These are phyloP conservation scores for Phoma sp. DNA, from an alignment of 2,329 filamentous ascomycete species.

Conservation along the genomic window DNA sequence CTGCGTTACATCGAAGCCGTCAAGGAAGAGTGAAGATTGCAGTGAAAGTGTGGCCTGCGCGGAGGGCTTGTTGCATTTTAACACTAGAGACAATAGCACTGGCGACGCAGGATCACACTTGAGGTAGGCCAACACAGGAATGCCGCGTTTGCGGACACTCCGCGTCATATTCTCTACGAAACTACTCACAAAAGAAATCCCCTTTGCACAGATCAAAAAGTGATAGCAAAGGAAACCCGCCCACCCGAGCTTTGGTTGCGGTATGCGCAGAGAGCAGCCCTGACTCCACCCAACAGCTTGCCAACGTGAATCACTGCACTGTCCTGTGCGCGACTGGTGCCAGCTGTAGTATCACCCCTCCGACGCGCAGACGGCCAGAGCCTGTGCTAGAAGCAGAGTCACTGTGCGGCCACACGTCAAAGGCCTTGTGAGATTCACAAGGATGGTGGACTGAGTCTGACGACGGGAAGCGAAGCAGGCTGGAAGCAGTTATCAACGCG, in stretches of 20 bases:
- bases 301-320: constrained; percentile 7
- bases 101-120: constrained; percentile 14
- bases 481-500: not conserved
- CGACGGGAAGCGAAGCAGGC: not conserved
- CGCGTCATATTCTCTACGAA: constrained; percentile 19
- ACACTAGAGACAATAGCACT: constrained; percentile 14
- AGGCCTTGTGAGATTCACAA: constrained; percentile 12
- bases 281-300: not conserved
- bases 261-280: not conserved
- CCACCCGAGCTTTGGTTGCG: constrained; percentile 23
- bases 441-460: constrained; percentile 5
- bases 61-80: constrained; percentile 16
- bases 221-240: constrained; percentile 19
- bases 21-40: constrained; percentile 14
- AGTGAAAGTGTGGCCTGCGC: constrained; percentile 23
- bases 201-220: constrained; percentile 6
- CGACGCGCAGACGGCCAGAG: constrained; percentile 9
- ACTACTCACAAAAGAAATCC: constrained; percentile 15
- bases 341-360: constrained; percentile 16
- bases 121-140: constrained; percentile 19
- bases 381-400: constrained; percentile 12
- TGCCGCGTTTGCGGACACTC: constrained; percentile 17
- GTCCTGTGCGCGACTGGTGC: constrained; percentile 6
- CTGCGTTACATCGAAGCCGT: constrained; percentile 18
- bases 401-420: not conserved